Base-by-base conservation (phyloP, 306 rosid species). In the Quercus mongolica region DNA sequence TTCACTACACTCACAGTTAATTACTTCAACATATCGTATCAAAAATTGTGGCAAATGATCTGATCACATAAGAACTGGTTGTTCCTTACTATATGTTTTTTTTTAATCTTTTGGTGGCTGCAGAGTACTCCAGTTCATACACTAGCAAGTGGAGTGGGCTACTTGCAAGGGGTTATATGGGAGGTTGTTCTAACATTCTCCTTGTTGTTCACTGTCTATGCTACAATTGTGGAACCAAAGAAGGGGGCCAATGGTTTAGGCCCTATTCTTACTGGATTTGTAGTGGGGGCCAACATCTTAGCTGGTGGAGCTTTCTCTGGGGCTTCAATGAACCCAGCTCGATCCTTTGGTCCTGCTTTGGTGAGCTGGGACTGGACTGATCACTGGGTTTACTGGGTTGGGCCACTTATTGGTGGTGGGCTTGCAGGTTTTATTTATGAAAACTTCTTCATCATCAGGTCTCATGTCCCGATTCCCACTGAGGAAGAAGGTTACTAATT, bases 361-460 rank as follows among this genome's bases (percentile, higher is more conserved):
- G 94, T 90, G 5, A 74, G 86, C 69, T 87, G 97, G 56, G 77
- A 87, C 61, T 94, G 97, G 97, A 92, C 97, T 0, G 90, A 94
- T 69, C 94, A 94, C 20, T 94, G 97, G 99, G 91, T 94, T 58
- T 92, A 94, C 74, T 94, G 99, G 97, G 94, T 91, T 61, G 97
- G 99, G 6, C 99, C 98, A n/a, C 91, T 92, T 12, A 84, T 91
- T 54, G 99, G 97, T 35, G 99, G 97, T 51, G 94, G 88, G 1
- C 90, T 94, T 71, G 99, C 92, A 4, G 97, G 97, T 4, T 91
- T 78, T 79, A 74, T 89, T 51, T 94, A 94, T 23, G 97, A 92
- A 56, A 88, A 76, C 65, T 90, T 91, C 87, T 92, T 94, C 85
- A 94, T 91, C 44, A n/a, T 69, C 30, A 76, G 90, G 52, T 33